Percentiles rank a stretch among this genome's conserved stretches.
Conservation (phyloP, 1,284 basidiomycete species). For the Cystobasidiaceae sp. region DNA sequence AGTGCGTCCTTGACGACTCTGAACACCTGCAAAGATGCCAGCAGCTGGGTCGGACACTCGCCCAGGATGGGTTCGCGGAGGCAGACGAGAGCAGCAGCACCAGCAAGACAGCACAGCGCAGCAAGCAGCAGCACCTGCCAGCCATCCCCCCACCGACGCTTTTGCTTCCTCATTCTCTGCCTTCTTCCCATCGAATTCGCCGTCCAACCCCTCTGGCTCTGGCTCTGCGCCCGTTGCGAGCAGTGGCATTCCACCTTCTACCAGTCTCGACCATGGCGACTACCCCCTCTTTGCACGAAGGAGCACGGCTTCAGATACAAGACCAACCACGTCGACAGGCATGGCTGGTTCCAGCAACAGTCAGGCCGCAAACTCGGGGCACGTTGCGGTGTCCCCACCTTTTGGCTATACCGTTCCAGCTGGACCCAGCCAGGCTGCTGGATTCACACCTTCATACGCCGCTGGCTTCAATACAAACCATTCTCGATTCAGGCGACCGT, state of each 20-base stretch:
- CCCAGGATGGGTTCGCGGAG: too few relatives aligned
- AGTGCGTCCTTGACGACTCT: too few relatives aligned
- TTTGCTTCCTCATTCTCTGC: conserved; percentile 25
- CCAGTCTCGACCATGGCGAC: not conserved
- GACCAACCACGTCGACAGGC: not conserved
- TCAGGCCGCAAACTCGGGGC: too few relatives aligned
- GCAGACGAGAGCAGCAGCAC: conserved; percentile 12
- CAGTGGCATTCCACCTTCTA: too few relatives aligned
- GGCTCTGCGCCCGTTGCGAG: too few relatives aligned
- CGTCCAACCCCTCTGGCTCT: too few relatives aligned
- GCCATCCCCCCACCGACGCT: not conserved
- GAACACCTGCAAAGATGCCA: too few relatives aligned
- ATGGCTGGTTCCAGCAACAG: not conserved
- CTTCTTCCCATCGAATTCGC: conserved; percentile 28
- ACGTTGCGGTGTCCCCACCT: too few relatives aligned
- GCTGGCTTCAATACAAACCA: not conserved
- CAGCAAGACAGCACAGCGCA: not conserved
- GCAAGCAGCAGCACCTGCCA: not conserved
- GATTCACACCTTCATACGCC: not conserved
- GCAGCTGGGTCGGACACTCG: too few relatives aligned
- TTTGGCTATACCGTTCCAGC: too few relatives aligned
- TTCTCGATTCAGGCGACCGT: not conserved
- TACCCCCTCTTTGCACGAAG: conserved; percentile 18
- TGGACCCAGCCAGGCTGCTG: not conserved
- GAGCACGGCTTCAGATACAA: not conserved